These are phyloP conservation scores for Fusarium paranaense DNA, from an alignment of 2,329 filamentous ascomycete genomes.

Conservation along the genomic window DNA sequence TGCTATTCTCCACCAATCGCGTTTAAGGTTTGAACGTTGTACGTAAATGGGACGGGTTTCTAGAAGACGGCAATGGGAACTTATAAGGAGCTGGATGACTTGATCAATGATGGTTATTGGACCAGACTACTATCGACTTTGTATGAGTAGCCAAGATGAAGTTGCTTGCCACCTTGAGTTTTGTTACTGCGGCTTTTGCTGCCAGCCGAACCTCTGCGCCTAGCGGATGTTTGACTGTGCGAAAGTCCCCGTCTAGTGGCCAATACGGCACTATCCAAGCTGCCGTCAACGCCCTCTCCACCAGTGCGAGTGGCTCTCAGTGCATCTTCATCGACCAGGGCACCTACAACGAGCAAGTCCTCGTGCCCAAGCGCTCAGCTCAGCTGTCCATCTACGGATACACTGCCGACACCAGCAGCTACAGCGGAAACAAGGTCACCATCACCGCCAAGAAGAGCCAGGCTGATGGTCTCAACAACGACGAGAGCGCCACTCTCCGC, in stretches of 20 bases:
- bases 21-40: neutral
- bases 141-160: constrained; percentile 26
- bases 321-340: constrained; percentile 75
- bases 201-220: constrained; percentile 55
- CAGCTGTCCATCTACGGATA: constrained; percentile 68
- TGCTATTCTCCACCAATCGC: constrained; percentile 33
- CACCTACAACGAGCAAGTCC: constrained; percentile 63
- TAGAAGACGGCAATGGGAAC: neutral
- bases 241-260: constrained; percentile 49
- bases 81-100: neutral
- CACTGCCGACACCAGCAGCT: constrained; percentile 61
- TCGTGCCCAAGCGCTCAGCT: constrained; percentile 60
- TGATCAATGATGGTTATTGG: neutral
- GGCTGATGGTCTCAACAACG: constrained; percentile 62
- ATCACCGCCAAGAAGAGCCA: constrained; percentile 57
- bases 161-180: constrained; percentile 21
- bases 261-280: constrained; percentile 58
- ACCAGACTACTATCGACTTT: neutral
- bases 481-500: constrained; percentile 60
- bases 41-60: neutral
- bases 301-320: constrained; percentile 59
- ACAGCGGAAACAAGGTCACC: constrained; percentile 68
- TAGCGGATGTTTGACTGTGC: constrained; percentile 62
- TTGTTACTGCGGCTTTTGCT: constrained; percentile 41
- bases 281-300: constrained; percentile 70